These are phyloP conservation scores for Syncephalastrum monosporum DNA, from an alignment of 371 early-diverging fungal genomes.

Conservation along the genomic window DNA sequence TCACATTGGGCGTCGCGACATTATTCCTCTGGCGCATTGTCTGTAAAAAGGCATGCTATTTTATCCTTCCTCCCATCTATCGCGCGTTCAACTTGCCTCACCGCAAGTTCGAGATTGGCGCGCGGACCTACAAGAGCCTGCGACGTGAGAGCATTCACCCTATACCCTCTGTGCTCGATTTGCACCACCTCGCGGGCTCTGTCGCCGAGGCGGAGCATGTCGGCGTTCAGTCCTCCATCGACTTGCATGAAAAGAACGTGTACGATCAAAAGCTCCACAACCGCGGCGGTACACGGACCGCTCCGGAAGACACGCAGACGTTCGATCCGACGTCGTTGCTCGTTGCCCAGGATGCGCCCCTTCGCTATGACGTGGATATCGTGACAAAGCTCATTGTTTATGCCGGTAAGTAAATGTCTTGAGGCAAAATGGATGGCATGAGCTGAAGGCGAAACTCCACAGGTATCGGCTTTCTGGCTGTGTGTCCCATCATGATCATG, in stretches of 20 bases:
- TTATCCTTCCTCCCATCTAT: constrained; percentile 61
- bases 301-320: constrained; percentile 17
- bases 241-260: constrained; percentile 50
- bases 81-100: constrained; percentile 61
- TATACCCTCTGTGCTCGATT: constrained; percentile 63
- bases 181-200: constrained; percentile 46
- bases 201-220: constrained; percentile 50
- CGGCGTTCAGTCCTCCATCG: constrained; percentile 58
- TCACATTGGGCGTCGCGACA: constrained; percentile 53
- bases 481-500: constrained; percentile 48
- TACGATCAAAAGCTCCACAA: constrained; percentile 36
- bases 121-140: constrained; percentile 57
- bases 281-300: constrained; percentile 25
- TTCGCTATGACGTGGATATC: constrained; percentile 69
- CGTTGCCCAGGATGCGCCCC: constrained; percentile 52
- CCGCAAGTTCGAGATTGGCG: constrained; percentile 55
- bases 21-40: constrained; percentile 64
- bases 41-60: constrained; percentile 59
- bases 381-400: constrained; percentile 69
- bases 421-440: neutral
- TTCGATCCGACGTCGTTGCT: constrained; percentile 36
- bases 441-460: neutral
- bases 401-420: constrained; percentile 37
- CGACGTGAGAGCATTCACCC: constrained; percentile 59
- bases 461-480: constrained; percentile 61